Base-by-base conservation (phyloP, 768 basidiomycete genomes). In the Leccinum longicurvipes region DNA sequence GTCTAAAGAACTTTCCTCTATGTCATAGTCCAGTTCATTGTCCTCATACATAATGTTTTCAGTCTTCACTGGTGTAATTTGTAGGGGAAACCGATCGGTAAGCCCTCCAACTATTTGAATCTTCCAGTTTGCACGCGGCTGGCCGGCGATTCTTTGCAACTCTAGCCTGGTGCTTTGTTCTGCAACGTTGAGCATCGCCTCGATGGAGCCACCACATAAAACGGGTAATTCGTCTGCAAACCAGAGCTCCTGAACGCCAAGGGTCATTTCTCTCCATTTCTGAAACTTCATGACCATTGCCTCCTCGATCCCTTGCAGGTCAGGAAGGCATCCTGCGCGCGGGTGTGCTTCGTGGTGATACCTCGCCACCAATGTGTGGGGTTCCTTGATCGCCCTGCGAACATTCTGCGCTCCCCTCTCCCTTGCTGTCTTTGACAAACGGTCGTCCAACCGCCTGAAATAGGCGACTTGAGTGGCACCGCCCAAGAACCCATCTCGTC, bases 401-500 rank as follows among this genome's bases (percentile, higher is more conserved):
- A 60, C 7, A 42, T 19, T 53, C 36, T 44, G 60, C 21, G 21
- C 36, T 28, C 50, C 60, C 23, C 49, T 47, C 21, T 59, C 56
- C 52, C 82, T 73, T 47, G 64, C 69, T 23, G 48, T 54, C 47
- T 67, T 72, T 58, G 65, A 75, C 53, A 56, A 67, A 31, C 21
- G 55, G 24, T 68, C 71, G n/a, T 81, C 78, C 15, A 74, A 59
- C 29, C 83, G 72, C 45, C 67, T 77, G 64, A 93, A 93, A 3
- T 74, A 68, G 2, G 86, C 91, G 0, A 84, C 83, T 29, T 84
- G 84, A 15, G 79, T 82, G 11, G 91, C 91, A 17, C 81, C 85
- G 1, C 85, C 84, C 3, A 86, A 72, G 41, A 77, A 73, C 6
- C 76, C 76, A 58, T 89, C 87, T 34, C 91, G 74, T n/a, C 79